These are phyloP conservation scores for Pseudohalonectria lignicola DNA, from an alignment of 2,329 filamentous ascomycete genomes.

Conservation along the genomic window DNA sequence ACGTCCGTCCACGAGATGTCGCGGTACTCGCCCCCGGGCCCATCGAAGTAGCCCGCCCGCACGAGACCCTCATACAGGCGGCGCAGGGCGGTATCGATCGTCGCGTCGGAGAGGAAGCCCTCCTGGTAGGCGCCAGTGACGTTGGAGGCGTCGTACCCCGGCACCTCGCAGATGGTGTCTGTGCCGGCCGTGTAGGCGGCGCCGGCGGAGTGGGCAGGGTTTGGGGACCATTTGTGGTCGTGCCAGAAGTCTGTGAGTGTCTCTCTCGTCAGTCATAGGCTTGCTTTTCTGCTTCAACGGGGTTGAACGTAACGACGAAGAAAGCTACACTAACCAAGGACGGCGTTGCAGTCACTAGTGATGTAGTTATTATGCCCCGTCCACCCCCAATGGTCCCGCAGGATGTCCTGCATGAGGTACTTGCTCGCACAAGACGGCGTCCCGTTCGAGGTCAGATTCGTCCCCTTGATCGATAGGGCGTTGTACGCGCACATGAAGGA, in stretches of 20 bases:
- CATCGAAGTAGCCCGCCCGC: slow-evolving; percentile 46
- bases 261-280: no score
- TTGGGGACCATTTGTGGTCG: slow-evolving; percentile 12
- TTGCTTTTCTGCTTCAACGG: no score
- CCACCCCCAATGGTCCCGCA: slow-evolving; percentile 57
- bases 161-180: slow-evolving; percentile 19
- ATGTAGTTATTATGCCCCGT: slow-evolving; percentile 49
- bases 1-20: slow-evolving; percentile 44
- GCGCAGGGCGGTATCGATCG: slow-evolving; percentile 35
- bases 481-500: slow-evolving; percentile 57
- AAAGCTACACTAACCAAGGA: slow-evolving; percentile 19
- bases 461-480: slow-evolving; percentile 14
- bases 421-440: slow-evolving; percentile 46
- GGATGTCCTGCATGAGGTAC: slow-evolving; percentile 50
- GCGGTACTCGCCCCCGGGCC: slow-evolving; percentile 30
- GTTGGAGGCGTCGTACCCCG: slow-evolving; percentile 11
- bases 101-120: slow-evolving; percentile 28
- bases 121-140: slow-evolving; percentile 13
- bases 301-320: no score
- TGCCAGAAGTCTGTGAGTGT: slow-evolving; percentile 32
- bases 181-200: slow-evolving; percentile 1
- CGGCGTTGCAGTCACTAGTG: slow-evolving; percentile 54
- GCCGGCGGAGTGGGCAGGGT: background rate
- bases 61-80: slow-evolving; percentile 44
- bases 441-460: slow-evolving; percentile 39